Evolutionary conservation across 768 basidiomycete genomes (phyloP), one percentile per base, ranked within the genome.

Genomic region (Pleurotus djamor): DNA sequence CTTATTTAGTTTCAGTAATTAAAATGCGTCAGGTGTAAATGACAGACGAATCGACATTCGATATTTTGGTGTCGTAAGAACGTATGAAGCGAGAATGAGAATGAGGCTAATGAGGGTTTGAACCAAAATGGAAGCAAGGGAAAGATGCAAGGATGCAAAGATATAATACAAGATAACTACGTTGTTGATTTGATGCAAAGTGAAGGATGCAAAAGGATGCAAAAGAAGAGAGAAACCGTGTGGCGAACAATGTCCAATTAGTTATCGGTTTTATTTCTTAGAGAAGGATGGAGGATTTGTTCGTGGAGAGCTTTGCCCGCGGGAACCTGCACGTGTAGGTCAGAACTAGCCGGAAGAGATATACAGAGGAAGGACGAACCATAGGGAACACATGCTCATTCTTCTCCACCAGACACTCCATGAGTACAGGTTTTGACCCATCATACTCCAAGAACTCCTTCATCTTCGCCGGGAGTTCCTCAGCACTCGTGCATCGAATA

Each of bases 401-500:
- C 68, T 78, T 82, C 74, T 90, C 87, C 49, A 98, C 92, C 55
- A 88, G 44, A 70, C 94, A 96, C 75, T 99, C 97, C 81, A 99
- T 78, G 62, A 99, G 72, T 44, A 98, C 83, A 3, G 97, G 97
- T 74, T 84, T 89, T 59, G 81, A 82, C 59, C 84, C 87, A 65
- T 96, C 92, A 70, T 96, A 96, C 76, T 96, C 96, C 64, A 99
- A 80, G 77, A 99, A 96, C 81, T 98, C 95, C 79, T 95, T 95
- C 96, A 99, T 98, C 82, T 91, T 97, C 37, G 83, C 85, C 0
- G 94, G 93, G 7, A 99, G 81, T 57, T 99, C 95, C 45, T 81
- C 87, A 1, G 80, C 69, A 33, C 68, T 83, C 52, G 78, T 74
- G 71, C 89, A 92, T 61, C 92, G 83, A 66, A 98, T 86, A 17